Conservation (phyloP, 2,329 filamentous ascomycete genomes). For the Sporothrix globosa region DNA sequence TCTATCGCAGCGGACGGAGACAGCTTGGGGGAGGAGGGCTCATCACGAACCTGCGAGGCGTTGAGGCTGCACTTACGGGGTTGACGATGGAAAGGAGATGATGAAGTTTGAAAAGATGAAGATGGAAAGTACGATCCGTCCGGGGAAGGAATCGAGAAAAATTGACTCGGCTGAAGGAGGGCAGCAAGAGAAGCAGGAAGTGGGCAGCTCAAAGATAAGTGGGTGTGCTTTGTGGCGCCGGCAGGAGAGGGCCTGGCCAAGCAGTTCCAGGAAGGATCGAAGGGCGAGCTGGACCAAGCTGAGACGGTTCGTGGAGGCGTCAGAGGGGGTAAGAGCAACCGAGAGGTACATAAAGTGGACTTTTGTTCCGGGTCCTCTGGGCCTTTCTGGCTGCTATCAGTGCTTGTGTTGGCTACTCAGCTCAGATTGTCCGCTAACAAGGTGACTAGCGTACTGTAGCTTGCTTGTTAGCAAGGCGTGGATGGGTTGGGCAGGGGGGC, state of each 20-base stretch:
- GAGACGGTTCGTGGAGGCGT: conserved; percentile 12
- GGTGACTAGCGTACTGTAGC: conserved; percentile 24
- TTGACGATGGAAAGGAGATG: conserved; percentile 19
- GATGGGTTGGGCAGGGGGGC: conserved; percentile 21
- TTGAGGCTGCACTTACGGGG: conserved; percentile 26
- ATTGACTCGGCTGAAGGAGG: conserved; percentile 11
- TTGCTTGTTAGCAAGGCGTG: conserved; percentile 15
- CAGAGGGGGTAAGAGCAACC: conserved; percentile 23
- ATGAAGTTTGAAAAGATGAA: not conserved
- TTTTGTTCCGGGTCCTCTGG: not conserved
- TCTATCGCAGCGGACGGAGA: not conserved
- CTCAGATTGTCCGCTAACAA: conserved; percentile 5
- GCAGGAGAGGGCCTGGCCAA: not conserved
- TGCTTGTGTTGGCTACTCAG: conserved; percentile 16
- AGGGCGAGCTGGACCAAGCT: conserved; percentile 25
- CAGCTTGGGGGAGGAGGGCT: not conserved
- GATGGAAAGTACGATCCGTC: conserved; percentile 6
- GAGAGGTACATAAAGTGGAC: conserved; percentile 15
- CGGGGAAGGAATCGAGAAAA: conserved; percentile 24
- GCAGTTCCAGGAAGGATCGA: not conserved
- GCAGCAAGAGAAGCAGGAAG: conserved; percentile 21
- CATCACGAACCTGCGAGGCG: conserved; percentile 26
- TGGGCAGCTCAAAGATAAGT: conserved; percentile 31
- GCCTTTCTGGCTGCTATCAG: not conserved
- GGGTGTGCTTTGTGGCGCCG: conserved; percentile 28